Base-by-base conservation (phyloP, 129 eudicot species). In the Mikania micrantha region DNA sequence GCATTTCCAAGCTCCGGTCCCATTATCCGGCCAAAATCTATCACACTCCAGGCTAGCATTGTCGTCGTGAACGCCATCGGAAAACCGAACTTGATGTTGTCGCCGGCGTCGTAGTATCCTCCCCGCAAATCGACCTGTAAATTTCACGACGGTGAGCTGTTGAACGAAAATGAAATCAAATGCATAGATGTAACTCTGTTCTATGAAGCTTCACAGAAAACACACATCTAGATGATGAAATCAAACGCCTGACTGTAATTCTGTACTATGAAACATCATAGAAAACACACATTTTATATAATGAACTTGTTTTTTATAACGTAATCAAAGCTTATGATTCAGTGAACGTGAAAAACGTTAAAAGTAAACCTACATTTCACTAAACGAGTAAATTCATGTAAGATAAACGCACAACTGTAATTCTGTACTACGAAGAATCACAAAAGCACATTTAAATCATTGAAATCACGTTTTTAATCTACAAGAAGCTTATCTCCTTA, bases 71-170 rank as follows among this genome's bases (percentile, higher is more conserved):
- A 92, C 24, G 98, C 98, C 98, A 92, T 92, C 32, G 98, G 98
- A 54, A 92, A 92, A 6, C 95, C 96, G 62, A 92, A 92, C 66
- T 92, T 92, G 0, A 92, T 44, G 79, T 92, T 92, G 67, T 92
- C 98, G 0, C 98, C 98, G 41, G 98, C 98, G 81, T 92, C 98
- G 68, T 93, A 93, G 80, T 93, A 93, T 24, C 98, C 98, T 21
- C 98, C 98, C 2, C 83, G 82, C 47, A 93, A 81, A 73, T 93
- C 98, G 48, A 85, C 90, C 97, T 90, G 79, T 13, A 47, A 63
- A 25, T 15, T 39, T 44, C 41, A 41, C 17, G 16, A 11, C 32
- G 9, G 17, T 45, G 11, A 40, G 7, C 8, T 25, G 21, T 35
- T 48, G 7, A 52, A 9, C 2, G 1, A 10, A 9, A 21, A 52